Percentiles rank a stretch among this genome's conserved stretches.
Conservation (phyloP, 2,329 filamentous ascomycete species). For the Fusarium sp. region DNA sequence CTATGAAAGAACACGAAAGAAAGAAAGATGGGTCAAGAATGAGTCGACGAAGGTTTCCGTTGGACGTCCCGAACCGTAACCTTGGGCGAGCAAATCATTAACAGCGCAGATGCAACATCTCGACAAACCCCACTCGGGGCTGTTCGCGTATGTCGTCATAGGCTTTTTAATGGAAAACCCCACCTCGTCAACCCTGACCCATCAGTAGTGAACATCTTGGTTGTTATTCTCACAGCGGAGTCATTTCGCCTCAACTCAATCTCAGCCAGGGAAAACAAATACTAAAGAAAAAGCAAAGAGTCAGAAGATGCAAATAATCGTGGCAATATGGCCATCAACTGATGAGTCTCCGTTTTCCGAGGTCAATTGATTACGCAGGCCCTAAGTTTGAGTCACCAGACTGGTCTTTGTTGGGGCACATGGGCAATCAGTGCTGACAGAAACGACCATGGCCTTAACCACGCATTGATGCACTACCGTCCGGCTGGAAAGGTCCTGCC, state of each 20-base stretch:
- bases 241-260: slow-evolving; percentile 4
- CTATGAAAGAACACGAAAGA: slow-evolving; percentile 15
- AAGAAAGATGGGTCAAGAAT: slow-evolving; percentile 7
- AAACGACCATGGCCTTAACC: slow-evolving; percentile 16
- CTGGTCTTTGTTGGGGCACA: slow-evolving; percentile 31
- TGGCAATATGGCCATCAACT: slow-evolving; percentile 5
- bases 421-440: slow-evolving; percentile 36
- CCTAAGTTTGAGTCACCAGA: slow-evolving; percentile 41
- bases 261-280: slow-evolving; percentile 1
- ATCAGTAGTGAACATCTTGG: slow-evolving; percentile 33
- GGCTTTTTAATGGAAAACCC: slow-evolving; percentile 22
- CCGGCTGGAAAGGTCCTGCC: slow-evolving; percentile 22
- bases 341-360: slow-evolving; percentile 11
- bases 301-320: neutral
- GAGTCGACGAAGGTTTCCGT: slow-evolving; percentile 31
- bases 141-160: slow-evolving; percentile 42
- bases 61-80: slow-evolving; percentile 37
- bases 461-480: slow-evolving; percentile 1
- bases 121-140: slow-evolving; percentile 15
- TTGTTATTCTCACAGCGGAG: slow-evolving; percentile 27
- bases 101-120: slow-evolving; percentile 4
- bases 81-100: slow-evolving; percentile 25
- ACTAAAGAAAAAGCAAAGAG: slow-evolving; percentile 3
- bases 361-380: slow-evolving; percentile 37
- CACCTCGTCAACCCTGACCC: slow-evolving; percentile 32